These are phyloP conservation scores for Letharia columbiana DNA, from an alignment of 495 filamentous ascomycete genomes.

Conservation along the genomic window DNA sequence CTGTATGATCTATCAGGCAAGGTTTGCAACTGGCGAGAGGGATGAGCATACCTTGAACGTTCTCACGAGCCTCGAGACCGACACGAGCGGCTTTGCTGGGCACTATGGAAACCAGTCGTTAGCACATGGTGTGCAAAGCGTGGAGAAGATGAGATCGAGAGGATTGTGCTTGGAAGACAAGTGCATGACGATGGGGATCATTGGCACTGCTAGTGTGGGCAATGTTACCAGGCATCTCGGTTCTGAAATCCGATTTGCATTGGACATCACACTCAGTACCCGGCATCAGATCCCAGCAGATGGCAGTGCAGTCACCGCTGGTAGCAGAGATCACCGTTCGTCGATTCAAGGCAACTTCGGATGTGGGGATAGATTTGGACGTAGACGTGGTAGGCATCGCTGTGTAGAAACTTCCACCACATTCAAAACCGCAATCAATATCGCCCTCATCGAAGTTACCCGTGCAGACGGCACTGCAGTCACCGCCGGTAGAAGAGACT, in stretches of 20 bases:
- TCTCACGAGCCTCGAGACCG: constrained; percentile 5
- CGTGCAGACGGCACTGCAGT: no score
- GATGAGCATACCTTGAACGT: constrained; percentile 3
- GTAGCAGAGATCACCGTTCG: background rate
- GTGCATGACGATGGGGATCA: background rate
- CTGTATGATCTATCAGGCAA: background rate
- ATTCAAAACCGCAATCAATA: background rate
- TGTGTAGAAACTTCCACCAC: background rate
- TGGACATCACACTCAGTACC: constrained; percentile 7
- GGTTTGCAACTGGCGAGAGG: background rate
- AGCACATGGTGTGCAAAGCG: background rate
- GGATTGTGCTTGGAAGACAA: background rate
- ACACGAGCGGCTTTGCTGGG: background rate
- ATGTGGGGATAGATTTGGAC: no score
- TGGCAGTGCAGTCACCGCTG: background rate
- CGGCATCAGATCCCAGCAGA: constrained; percentile 5
- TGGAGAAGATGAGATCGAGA: background rate
- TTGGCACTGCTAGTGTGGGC: constrained; percentile 3
- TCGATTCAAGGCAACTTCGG: background rate
- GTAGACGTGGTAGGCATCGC: background rate
- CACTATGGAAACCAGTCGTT: background rate
- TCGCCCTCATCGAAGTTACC: no score
- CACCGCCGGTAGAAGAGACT: background rate
- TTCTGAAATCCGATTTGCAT: background rate
- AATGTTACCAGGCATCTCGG: constrained; percentile 6